Percentiles rank a stretch among this genome's conserved stretches.
phyloP scores from a whole-genome alignment of 257 asterid genomes.

The Nyctanthes arbortristis region DNA sequence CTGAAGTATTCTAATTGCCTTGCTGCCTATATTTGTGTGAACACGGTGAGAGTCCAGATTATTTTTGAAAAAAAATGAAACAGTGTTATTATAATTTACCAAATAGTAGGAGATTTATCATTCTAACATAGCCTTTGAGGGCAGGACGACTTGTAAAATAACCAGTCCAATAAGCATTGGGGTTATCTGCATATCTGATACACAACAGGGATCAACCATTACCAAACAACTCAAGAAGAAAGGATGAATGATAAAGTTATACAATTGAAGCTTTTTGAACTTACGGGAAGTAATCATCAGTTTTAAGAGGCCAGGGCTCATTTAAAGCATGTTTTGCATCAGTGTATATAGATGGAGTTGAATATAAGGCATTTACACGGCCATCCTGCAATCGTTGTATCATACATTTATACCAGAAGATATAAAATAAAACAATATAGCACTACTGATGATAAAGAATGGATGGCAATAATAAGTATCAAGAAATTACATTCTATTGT shows the following conservation, averaged over 20 bases:
- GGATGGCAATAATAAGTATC: constrained; percentile 1
- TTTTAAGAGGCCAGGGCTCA: constrained; percentile 91
- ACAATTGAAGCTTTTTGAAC: constrained; percentile 26
- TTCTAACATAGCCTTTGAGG: constrained; percentile 81
- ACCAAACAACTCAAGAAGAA: constrained; percentile 10
- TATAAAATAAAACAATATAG: constrained; percentile 1
- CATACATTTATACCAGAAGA: constrained; percentile 4
- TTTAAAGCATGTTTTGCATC: constrained; percentile 81
- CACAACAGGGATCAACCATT: constrained; percentile 19
- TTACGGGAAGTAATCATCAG: constrained; percentile 95
- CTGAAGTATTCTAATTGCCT: constrained; percentile 75
- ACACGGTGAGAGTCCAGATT: constrained; percentile 27
- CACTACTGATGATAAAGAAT: neutral
- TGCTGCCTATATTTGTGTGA: constrained; percentile 70
- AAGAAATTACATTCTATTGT: no score
- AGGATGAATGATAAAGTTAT: neutral
- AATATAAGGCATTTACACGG: constrained; percentile 94
- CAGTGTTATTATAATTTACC: constrained; percentile 47
- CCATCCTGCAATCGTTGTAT: constrained; percentile 89
- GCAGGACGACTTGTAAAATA: constrained; percentile 93
- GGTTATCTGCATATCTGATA: constrained; percentile 88
- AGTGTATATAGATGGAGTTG: constrained; percentile 90
- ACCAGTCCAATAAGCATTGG: constrained; percentile 95
- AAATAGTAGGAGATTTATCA: no score
- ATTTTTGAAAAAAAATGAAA: constrained; percentile 19